Conservation (phyloP, 768 basidiomycete species). For the Phylloporus sp. region DNA sequence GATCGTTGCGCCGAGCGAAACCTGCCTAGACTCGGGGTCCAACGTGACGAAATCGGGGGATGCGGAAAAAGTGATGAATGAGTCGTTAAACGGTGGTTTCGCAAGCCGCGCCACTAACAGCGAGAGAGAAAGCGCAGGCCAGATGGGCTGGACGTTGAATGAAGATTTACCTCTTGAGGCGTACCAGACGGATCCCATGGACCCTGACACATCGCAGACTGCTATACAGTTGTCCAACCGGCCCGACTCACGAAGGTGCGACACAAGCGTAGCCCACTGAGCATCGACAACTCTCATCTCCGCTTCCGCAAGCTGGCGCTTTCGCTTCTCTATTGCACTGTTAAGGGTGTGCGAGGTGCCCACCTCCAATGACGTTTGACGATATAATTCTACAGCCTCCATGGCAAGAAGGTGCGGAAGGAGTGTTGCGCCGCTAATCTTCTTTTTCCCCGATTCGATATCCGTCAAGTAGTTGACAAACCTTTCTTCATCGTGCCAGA, state of each 20-base stretch:
- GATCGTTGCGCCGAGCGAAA: conserved; percentile 37
- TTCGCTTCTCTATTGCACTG: conserved; percentile 23
- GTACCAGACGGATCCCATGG: conserved; percentile 47
- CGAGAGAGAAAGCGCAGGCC: conserved; percentile 61
- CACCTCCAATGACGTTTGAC: not conserved
- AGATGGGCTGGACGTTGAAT: conserved; percentile 42
- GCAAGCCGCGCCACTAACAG: conserved; percentile 61
- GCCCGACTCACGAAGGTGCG: conserved; percentile 49
- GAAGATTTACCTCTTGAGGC: conserved; percentile 1
- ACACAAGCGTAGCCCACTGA: conserved; percentile 64
- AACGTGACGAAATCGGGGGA: conserved; percentile 48
- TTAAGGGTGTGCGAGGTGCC: not conserved
- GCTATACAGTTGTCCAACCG: conserved; percentile 60
- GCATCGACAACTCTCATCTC: conserved; percentile 49
- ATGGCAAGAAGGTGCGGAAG: conserved; percentile 59
- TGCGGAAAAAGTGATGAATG: conserved; percentile 66
- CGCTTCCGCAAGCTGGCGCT: conserved; percentile 31
- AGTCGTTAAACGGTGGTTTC: conserved; percentile 57
- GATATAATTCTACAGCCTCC: conserved; percentile 27
- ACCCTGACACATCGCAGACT: conserved; percentile 71
- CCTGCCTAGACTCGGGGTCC: conserved; percentile 32
- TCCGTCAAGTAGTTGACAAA: conserved; percentile 55
- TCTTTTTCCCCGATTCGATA: conserved; percentile 52
- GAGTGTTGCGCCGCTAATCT: conserved; percentile 64
- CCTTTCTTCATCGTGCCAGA: conserved; percentile 52